A percentile compares a stretch with the other conserved stretches of the same genome.
Evolutionary conservation across 345 rosid genomes (phyloP).

Genomic region (Lepidium africanum): DNA sequence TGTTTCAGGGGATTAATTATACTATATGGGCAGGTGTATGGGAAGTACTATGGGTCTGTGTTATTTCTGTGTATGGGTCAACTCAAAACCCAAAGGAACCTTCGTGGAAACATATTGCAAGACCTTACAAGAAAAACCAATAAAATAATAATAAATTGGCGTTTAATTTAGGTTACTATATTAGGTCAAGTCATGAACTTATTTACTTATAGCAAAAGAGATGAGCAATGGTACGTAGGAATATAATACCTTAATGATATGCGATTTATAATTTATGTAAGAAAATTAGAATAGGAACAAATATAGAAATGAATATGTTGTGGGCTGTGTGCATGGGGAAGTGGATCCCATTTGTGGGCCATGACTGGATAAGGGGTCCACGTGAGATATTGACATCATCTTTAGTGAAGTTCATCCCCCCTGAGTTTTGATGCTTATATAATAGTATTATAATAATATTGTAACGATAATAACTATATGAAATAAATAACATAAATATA

Average conservation of each 20-base stretch:
- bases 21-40: constrained; percentile 31
- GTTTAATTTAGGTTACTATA: constrained; percentile 19
- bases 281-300: not conserved
- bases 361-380: constrained; percentile 40
- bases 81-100: constrained; percentile 10
- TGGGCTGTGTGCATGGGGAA: constrained; percentile 32
- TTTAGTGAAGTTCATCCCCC: constrained; percentile 64
- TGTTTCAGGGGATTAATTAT: constrained; percentile 25
- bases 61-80: constrained; percentile 23
- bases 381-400: constrained; percentile 51
- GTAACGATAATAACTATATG: constrained; percentile 7
- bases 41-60: constrained; percentile 20
- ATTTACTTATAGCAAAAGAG: constrained; percentile 3
- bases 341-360: constrained; percentile 28
- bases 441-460: not conserved
- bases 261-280: not conserved
- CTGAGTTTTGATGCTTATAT: constrained; percentile 34
- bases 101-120: constrained; percentile 7
- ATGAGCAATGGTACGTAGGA: not conserved
- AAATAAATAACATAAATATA: not conserved
- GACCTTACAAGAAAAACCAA: not conserved
- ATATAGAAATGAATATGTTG: constrained; percentile 28
- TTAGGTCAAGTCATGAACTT: constrained; percentile 2
- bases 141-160: not conserved
- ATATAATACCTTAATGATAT: constrained; percentile 2